Conservation (phyloP, 345 rosid species). For the Theobroma cacao region DNA sequence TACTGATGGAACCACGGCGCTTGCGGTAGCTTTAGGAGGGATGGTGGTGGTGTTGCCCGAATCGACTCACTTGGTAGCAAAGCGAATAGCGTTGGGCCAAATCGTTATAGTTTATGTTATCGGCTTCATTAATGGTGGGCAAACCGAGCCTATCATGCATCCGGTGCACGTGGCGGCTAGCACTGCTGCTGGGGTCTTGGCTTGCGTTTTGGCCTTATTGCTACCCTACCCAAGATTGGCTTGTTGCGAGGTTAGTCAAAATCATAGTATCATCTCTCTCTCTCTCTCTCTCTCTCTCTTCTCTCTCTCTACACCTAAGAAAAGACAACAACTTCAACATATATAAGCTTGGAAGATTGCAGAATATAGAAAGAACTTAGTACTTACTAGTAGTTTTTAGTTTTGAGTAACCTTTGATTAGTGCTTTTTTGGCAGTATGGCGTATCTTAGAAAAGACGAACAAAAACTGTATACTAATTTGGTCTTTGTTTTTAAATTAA, state of each 20-base stretch:
- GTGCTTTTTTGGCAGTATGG: neutral
- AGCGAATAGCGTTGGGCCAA: constrained; percentile 82
- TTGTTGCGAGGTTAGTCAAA: constrained; percentile 50
- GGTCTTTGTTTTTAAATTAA: neutral
- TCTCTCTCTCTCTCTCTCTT: neutral
- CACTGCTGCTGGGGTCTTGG: constrained; percentile 73
- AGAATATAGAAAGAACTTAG: neutral
- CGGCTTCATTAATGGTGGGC: constrained; percentile 52
- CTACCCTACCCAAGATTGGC: constrained; percentile 82
- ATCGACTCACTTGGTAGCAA: constrained; percentile 57
- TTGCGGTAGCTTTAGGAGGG: constrained; percentile 60
- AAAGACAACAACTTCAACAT: neutral
- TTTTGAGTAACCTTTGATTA: neutral
- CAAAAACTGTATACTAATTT: neutral
- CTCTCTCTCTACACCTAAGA: neutral
- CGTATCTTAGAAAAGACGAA: neutral
- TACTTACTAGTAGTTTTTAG: neutral
- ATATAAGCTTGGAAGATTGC: neutral
- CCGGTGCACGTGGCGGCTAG: constrained; percentile 75
- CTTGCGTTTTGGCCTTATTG: constrained; percentile 66
- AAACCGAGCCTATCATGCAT: constrained; percentile 58
- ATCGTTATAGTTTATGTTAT: constrained; percentile 64
- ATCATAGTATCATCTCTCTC: neutral
- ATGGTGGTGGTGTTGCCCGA: constrained; percentile 60
- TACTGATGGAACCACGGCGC: constrained; percentile 40